Evolutionary conservation across 1,139 yeast genomes (phyloP), one percentile per base, ranked within the genome.

Genomic region (Yamadazyma dendronema): DNA sequence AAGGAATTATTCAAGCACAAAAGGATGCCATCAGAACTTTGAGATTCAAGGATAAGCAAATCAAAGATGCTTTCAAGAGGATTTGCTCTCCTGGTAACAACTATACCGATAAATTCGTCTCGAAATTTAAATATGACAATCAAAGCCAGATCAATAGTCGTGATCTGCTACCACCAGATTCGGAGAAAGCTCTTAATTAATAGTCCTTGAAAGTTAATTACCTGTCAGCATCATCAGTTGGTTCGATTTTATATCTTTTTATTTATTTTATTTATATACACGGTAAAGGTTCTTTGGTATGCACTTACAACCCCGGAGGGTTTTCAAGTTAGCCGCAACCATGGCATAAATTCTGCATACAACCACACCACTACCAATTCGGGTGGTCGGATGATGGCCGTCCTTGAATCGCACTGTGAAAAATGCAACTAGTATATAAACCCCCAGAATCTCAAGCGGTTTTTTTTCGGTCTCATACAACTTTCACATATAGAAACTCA

Each of bases 1-100:
- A 50, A 22, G 54, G 63, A 36, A 65, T 71, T 28, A 62, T 74
- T 9, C 56, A 56, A 28, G 78, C 79, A 2, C 80, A 75, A 46
- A 57, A 61, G 32, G 59, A 57, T 26, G 78, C 77, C 4, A 67
- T 72, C 25, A 59, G 58, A 39, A 49, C 54, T 41, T 61, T 58
- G 47, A 59, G 69, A 32, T 49, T 49, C 23, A 74, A 73, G 48
- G 73, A 73, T 43, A 54, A 52, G 31, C 50, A 53, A 37, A 60
- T 72, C 17, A 61, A 63, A 44, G 60, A 61, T 21, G 62, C 65
- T 19, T 73, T 53, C 47, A 48, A 50, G 19, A 56, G 48, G 36
- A 52, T 55, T n/a, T 42, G 44, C 15, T 31, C 36, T 30, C 42
- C 50, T 17, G 46, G 39, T 27, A 41, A 43, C 8, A 31, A 37